Percentiles rank a stretch among this genome's conserved stretches.
These are phyloP conservation scores for Colletotrichum tropicicola DNA, from an alignment of 2,329 filamentous ascomycete genomes.

Conservation along the genomic window DNA sequence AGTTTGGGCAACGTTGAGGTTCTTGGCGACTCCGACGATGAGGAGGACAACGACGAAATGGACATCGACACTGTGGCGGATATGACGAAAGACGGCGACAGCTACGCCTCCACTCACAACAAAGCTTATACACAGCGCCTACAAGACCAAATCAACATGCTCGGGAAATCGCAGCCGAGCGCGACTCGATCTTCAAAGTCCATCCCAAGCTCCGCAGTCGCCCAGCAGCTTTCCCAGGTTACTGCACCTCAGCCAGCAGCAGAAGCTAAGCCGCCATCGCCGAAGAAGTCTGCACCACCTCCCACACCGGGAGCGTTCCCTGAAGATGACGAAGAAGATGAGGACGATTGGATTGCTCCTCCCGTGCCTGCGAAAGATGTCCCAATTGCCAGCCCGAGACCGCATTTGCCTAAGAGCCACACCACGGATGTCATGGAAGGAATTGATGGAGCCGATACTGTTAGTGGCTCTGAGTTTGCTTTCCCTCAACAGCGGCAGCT, in stretches of 20 bases:
- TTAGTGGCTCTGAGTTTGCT: constrained; percentile 56
- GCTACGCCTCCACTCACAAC: constrained; percentile 67
- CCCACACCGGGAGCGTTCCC: constrained; percentile 69
- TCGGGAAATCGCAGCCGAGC: constrained; percentile 66
- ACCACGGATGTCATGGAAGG: constrained; percentile 70
- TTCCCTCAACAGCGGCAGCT: constrained; percentile 51
- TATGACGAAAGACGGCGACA: constrained; percentile 56
- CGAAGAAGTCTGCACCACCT: constrained; percentile 41
- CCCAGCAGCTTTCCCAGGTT: constrained; percentile 39
- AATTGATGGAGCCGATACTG: constrained; percentile 57
- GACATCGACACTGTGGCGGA: constrained; percentile 57
- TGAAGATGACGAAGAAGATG: constrained; percentile 56
- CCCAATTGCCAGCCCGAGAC: constrained; percentile 54
- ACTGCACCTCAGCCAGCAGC: constrained; percentile 38
- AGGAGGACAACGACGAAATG: constrained; percentile 61
- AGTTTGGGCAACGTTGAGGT: constrained; percentile 62
- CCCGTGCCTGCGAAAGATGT: constrained; percentile 42
- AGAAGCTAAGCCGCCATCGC: constrained; percentile 41
- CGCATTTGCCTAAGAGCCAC: constrained; percentile 66
- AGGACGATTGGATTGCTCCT: constrained; percentile 71
- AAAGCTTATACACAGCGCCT: constrained; percentile 94
- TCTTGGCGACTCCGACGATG: constrained; percentile 53
- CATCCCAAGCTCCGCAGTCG: constrained; percentile 46
- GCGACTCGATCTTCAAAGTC: constrained; percentile 58
- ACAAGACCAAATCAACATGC: constrained; percentile 88